phyloP scores from a whole-genome alignment of 495 filamentous ascomycete genomes.

The Niebla homalea region DNA sequence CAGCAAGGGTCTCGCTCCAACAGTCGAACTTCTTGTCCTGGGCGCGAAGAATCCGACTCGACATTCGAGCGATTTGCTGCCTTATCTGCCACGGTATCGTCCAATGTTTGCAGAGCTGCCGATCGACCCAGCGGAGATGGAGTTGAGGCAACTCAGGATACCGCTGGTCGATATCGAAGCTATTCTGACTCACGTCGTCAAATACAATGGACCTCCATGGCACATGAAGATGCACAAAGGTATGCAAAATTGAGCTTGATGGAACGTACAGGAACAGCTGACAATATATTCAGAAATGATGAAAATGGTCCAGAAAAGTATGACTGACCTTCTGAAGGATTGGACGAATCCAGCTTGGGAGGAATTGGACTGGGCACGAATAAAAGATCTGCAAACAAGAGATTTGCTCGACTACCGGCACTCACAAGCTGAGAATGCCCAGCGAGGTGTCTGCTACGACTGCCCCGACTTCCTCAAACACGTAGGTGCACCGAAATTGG shows the following conservation, averaged over 20 bases:
- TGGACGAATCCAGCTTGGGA: conserved; percentile 70
- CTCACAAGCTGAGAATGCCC: conserved; percentile 42
- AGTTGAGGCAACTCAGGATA: conserved; percentile 48
- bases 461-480: conserved; percentile 78
- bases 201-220: conserved; percentile 35
- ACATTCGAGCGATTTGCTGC: conserved; percentile 66
- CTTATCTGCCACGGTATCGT: conserved; percentile 58
- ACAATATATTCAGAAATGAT: conserved; percentile 21
- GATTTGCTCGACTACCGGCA: conserved; percentile 58
- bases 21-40: conserved; percentile 65
- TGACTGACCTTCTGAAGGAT: conserved; percentile 46
- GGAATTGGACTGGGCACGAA: conserved; percentile 67
- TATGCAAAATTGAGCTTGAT: conserved; percentile 18
- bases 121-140: conserved; percentile 39
- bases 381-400: conserved; percentile 65
- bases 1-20: conserved; percentile 44
- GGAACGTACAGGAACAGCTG: conserved; percentile 19
- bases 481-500: conserved; percentile 35
- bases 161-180: conserved; percentile 65
- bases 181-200: conserved; percentile 60
- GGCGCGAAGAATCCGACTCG: conserved; percentile 44
- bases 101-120: conserved; percentile 47
- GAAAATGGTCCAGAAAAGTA: conserved; percentile 43
- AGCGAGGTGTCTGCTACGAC: conserved; percentile 42
- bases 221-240: conserved; percentile 34